These are phyloP conservation scores for Thelephora ganbajun DNA, from an alignment of 768 basidiomycete species.

Conservation along the genomic window DNA sequence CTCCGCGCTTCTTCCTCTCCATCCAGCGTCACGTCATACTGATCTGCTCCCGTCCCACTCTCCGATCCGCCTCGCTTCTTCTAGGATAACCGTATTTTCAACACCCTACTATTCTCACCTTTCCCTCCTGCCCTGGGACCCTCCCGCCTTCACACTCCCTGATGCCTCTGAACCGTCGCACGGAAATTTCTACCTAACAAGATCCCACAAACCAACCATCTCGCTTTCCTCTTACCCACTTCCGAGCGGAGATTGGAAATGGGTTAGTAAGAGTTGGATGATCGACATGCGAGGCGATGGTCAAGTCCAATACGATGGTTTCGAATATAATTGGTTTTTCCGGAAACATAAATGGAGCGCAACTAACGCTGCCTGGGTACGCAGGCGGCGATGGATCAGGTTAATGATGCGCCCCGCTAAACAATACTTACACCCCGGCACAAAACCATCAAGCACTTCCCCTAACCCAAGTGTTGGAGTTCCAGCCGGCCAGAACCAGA, in stretches of 20 bases:
- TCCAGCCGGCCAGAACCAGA: not conserved
- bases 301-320: constrained; percentile 70
- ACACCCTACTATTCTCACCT: constrained; percentile 56
- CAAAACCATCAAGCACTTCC: too few species aligned
- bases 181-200: constrained; percentile 21
- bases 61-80: not conserved
- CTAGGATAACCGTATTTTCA: constrained; percentile 54
- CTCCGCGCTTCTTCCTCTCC: not conserved
- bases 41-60: not conserved
- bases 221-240: constrained; percentile 53
- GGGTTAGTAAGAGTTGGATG: constrained; percentile 77
- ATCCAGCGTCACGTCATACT: not conserved
- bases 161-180: constrained; percentile 12
- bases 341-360: constrained; percentile 48
- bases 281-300: constrained; percentile 78
- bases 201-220: constrained; percentile 33
- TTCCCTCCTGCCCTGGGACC: constrained; percentile 59
- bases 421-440: not conserved
- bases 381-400: constrained; percentile 70
- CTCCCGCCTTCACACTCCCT: constrained; percentile 59
- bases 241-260: constrained; percentile 70
- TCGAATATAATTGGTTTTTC: constrained; percentile 78
- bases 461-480: too few species aligned
- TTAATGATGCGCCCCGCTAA: constrained; percentile 64
- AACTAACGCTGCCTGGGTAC: constrained; percentile 59